Conservation (phyloP, 1,139 yeast genomes). For the Blastobotrys raffinosifermentans region DNA sequence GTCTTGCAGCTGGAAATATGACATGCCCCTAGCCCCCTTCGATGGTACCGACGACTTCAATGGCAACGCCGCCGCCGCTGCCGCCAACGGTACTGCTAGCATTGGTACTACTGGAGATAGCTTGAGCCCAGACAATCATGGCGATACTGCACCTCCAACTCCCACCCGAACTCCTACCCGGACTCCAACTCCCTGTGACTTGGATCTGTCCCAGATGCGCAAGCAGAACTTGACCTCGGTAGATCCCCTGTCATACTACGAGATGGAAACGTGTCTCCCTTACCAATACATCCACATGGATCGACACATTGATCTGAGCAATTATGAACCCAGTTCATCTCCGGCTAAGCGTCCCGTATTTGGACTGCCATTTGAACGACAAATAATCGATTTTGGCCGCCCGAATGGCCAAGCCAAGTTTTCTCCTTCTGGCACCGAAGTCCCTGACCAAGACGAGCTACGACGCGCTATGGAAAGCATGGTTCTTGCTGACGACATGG, state of each 20-base stretch:
- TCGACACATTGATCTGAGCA: constrained; percentile 26
- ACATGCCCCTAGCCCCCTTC: constrained; percentile 36
- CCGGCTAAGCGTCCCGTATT: constrained; percentile 13
- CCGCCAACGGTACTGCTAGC: constrained; percentile 4
- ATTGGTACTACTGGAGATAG: constrained; percentile 1
- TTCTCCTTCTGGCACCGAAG: constrained; percentile 19
- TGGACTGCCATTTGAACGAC: constrained; percentile 17
- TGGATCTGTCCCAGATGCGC: neutral
- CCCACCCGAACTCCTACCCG: no score
- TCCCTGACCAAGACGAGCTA: constrained; percentile 22
- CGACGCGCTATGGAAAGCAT: constrained; percentile 29
- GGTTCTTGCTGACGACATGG: constrained; percentile 12
- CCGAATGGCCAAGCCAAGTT: constrained; percentile 23
- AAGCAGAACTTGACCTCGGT: constrained; percentile 2
- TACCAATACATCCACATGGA: constrained; percentile 46
- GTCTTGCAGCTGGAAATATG: constrained; percentile 40
- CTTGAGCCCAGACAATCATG: constrained; percentile 1
- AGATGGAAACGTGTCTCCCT: constrained; percentile 60
- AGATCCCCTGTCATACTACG: constrained; percentile 53
- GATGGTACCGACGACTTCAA: constrained; percentile 2
- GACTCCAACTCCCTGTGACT: no score
- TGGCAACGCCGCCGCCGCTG: no score
- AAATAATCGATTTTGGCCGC: constrained; percentile 24
- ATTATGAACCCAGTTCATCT: constrained; percentile 16
- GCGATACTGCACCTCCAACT: neutral